A percentile compares a stretch with the other conserved stretches of the same genome.
Conservation (phyloP, 2,329 filamentous ascomycete species). For the Verticillium tricorpus region DNA sequence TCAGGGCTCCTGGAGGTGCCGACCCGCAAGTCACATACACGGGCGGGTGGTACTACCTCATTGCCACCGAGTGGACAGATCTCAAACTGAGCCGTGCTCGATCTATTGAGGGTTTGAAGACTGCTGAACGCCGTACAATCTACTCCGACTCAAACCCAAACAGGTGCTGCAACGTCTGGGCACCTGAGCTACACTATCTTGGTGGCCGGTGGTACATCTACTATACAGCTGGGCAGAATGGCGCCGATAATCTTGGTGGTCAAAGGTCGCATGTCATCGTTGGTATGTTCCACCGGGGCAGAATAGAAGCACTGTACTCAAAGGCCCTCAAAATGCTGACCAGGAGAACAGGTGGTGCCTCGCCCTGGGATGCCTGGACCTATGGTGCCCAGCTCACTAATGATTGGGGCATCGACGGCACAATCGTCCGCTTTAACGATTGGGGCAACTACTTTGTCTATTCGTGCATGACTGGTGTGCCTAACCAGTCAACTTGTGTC, state of each 20-base stretch:
- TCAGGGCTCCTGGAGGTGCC: slow-evolving; percentile 42
- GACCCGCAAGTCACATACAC: slow-evolving; percentile 49
- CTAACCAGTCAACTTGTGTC: slow-evolving; percentile 31
- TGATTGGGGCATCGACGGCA: slow-evolving; percentile 51
- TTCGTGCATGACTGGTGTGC: slow-evolving; percentile 43
- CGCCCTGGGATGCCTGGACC: slow-evolving; percentile 46
- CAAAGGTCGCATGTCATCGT: slow-evolving; percentile 49
- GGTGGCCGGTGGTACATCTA: slow-evolving; percentile 50
- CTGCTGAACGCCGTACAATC: slow-evolving; percentile 43
- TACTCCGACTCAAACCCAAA: slow-evolving; percentile 41
- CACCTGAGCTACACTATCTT: slow-evolving; percentile 50
- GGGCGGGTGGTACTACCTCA: slow-evolving; percentile 52
- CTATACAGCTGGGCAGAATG: slow-evolving; percentile 45
- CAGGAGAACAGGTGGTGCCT: slow-evolving; percentile 35
- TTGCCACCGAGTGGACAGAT: slow-evolving; percentile 52
- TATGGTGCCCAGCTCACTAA: slow-evolving; percentile 42
- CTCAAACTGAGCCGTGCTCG: slow-evolving; percentile 49
- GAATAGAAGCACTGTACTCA: too few relatives aligned
- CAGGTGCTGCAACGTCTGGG: slow-evolving; percentile 53
- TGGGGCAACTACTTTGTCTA: slow-evolving; percentile 48
- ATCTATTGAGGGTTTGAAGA: slow-evolving; percentile 52
- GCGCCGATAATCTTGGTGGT: slow-evolving; percentile 33
- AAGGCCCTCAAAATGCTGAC: not conserved
- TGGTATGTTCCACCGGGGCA: slow-evolving; percentile 24
- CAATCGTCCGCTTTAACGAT: slow-evolving; percentile 42